Base-by-base conservation (phyloP, 805 yeast species). In the Pichia kluyveri region DNA sequence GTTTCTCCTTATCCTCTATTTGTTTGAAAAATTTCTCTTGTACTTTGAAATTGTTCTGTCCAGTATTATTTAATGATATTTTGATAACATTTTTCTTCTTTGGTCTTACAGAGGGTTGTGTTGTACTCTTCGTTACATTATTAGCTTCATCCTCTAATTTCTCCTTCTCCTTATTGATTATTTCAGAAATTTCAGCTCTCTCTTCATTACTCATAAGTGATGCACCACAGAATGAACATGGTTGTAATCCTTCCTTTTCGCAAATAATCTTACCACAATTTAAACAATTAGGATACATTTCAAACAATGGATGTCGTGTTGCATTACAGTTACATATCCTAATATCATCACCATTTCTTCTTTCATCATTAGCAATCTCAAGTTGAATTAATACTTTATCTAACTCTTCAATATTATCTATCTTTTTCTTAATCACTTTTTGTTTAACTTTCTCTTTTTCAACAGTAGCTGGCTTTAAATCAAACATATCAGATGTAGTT, bases 251-350 rank as follows among this genome's bases (percentile, higher is more conserved):
- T 60, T 93, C 98, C 56, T 82, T 82, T 5, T 76, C 73, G 68
- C 99, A 93, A 3, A 93, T 86, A 40, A 93, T 86, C 63, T 89
- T 86, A 11, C 99, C 99, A 63, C 99, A 93, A 51, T 84, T 81
- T 39, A 93, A 66, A 58, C 99, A 93, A 61, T 93, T 93, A 1
- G 99, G 98, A 2, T 95, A 93, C 53, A 84, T 75, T 48, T 86
- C 95, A 53, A 88, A 84, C 31, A 93, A 67, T 4, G 96, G 96
- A 60, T 93, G 99, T 51, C 85, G 70, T 0, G 84, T 77, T 1
- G 91, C 97, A 80, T 83, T 86, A 60, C 98, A 90, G 52, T 83
- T 77, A 61, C 98, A 90, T 5, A 51, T 60, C 46, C 57, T 54
- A 46, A 48, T 53, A 17, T 46, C 44, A 8, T 30, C 42, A 30